Evolutionary conservation across 1,284 basidiomycete genomes (phyloP), one percentile per base, ranked within the genome.

Genomic region (Schizophyllum amplum): DNA sequence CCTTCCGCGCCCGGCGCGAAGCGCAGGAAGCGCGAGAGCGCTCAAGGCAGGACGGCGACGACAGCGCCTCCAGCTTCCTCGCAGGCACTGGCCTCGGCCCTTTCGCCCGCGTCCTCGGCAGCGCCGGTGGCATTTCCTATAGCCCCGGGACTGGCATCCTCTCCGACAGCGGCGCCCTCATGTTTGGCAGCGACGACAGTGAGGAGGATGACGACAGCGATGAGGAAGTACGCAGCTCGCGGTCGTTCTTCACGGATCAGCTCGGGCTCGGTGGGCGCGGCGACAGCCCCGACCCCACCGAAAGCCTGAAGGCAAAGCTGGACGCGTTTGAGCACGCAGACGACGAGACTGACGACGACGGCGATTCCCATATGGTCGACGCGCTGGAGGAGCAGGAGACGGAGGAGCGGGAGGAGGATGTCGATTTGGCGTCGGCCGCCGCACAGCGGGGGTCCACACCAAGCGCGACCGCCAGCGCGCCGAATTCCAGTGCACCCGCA

Each of bases 151-250:
- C 74, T 15, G 75, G 74, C 27, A 78, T 84, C 60, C 67, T 79
- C 55, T 72, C 68, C 56, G 81, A 81, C 57, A 65, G 63, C 25
- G 76, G 76, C 7, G 67, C 74, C 42, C 66, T 86, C 63, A 82
- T 84, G 82, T 84, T 87, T 64, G 75, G 74, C 52, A 72, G 74
- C 50, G 73, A 82, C 46, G 81, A 83, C 27, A 77, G 77, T 49
- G 33, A 42, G 17, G 76, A 75, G 11, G 82, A 84, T 47, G 79
- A 82, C 3, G 80, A 81, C 47, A 77, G 78, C 52, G 77, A 72
- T 9, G 80, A 80, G 50, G 82, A 76, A 24, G 70, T 69, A 47
- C 59, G 20, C 69, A 71, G 7, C 66, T 71, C 51, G 72, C 79
- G 11, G 78, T 78, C 63, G 7, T 60, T 58, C 52, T 81, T 81